Evolutionary conservation across 1,284 basidiomycete genomes (phyloP), one percentile per base, ranked within the genome.

Genomic region (Xerocomus minutiporus): DNA sequence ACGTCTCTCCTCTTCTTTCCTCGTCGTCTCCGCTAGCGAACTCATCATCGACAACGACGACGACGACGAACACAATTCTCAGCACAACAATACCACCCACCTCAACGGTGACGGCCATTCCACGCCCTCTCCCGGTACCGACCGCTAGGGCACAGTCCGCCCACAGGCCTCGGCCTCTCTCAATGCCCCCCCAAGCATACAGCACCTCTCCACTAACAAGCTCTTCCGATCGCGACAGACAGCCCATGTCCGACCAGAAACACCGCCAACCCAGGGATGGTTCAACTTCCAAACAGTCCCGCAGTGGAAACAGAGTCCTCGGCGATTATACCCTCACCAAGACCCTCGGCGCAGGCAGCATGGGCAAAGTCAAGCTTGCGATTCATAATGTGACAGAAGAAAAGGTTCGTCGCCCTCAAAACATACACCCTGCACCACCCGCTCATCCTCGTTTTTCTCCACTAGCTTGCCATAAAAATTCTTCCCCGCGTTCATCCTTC

Each of bases 321-420:
- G 95, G 96, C 39, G 93, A 98, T 69, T 99, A 97, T 76, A 91
- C 91, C 56, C 82, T 99, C 58, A 92, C 92, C 64, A 98, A 98
- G 80, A 98, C 96, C 3, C 80, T 99, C 34, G 96, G 97, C 46
- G 94, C 94, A 38, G 96, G 97, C 36, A 95, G 92, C 70, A 99
- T 99, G 95, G 97, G 96, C 61, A 98, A 98, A 70, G 97, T 99
- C 65, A 99, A 98, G 78, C 83, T 98, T 17, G 96, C 93, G 7
- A 88, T 90, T 39, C 93, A 96, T 69, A 91, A 90, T 60, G 68
- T 86, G 60, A 91, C 92, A 1, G 91, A 91, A 40, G 93, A 97
- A 74, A 97, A 96, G 83, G 96, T 96, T 58, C 63, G 83, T 73
- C 43, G 8, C 49, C 38, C 5, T 57, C 35, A 8, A 38, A 44